Base-by-base conservation (phyloP, 352 stramenopile species). In the Pythium scleroteichum region DNA sequence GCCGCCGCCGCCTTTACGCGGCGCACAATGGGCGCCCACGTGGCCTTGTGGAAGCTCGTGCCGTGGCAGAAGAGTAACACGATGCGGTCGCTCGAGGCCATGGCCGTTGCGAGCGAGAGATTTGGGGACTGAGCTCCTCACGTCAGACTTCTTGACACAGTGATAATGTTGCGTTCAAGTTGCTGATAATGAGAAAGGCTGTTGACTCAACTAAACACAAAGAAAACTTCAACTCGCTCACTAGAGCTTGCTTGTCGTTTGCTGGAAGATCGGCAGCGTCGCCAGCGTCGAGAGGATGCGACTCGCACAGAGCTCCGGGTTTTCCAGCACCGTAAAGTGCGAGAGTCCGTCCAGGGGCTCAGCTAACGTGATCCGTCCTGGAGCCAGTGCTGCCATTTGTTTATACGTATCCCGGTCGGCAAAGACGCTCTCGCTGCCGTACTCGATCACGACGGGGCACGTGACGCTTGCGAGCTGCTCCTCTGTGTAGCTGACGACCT, bases 11-110 rank as follows among this genome's bases (percentile, higher is more conserved):
- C 33, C 51, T 65, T 16, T 14, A 79, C 13, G 16, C 68, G 68
- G 19, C 64, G 60, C 42, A 72, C 63, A 29, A 76, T 74, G 7
- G 71, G 71, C 7, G 64, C 55, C 71, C 71, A 79, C 35, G 62
- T 53, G 39, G 71, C 39, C 33, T 71, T 69, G 47, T 68, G 72
- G 60, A 79, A 79, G 13, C 71, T 60, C 0, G 55, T 59, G 52
- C 64, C 68, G 53, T 79, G 68, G 17, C 67, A 69, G 51, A 79
- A 79, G 22, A 79, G 61, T 46, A 79, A 27, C 24, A 53, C 46
- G 16, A 40, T 53, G 27, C 46, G 46, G 22, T 49, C 42, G 42
- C 22, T 3, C 39, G 39, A 20, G 39, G 39, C 39, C 39, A 44
- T 44, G 5, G 39, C 5, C 29, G 10, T 35, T 10, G 5, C 10